These are phyloP conservation scores for Aspergillus sp. DNA, from an alignment of 2,329 filamentous ascomycete genomes.

Conservation along the genomic window DNA sequence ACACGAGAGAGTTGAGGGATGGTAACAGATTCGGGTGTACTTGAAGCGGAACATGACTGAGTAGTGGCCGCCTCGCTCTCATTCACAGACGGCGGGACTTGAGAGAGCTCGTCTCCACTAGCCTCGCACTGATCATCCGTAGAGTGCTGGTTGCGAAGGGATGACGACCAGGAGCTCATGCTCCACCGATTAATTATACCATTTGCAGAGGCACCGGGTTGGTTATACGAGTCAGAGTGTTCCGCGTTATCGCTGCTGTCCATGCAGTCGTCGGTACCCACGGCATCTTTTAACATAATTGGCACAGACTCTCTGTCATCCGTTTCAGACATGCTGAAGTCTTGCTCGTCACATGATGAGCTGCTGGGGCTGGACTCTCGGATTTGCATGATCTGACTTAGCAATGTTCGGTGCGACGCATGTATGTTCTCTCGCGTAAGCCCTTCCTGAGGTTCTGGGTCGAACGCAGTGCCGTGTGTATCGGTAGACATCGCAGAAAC, in stretches of 20 bases:
- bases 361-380: constrained; percentile 45
- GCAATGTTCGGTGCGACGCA: constrained; percentile 39
- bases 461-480: constrained; percentile 62
- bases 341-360: constrained; percentile 38
- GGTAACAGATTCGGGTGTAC: constrained; percentile 39
- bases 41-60: constrained; percentile 35
- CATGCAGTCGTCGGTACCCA: constrained; percentile 37
- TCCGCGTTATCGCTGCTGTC: constrained; percentile 31
- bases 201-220: constrained; percentile 18
- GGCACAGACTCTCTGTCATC: constrained; percentile 56
- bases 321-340: constrained; percentile 42
- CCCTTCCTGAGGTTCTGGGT: constrained; percentile 68
- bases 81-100: constrained; percentile 23
- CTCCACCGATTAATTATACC: constrained; percentile 39
- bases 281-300: constrained; percentile 52
- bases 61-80: constrained; percentile 29
- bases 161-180: constrained; percentile 46
- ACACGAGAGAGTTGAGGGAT: constrained; percentile 13
- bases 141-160: constrained; percentile 34
- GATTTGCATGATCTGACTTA: constrained; percentile 49
- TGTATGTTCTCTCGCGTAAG: constrained; percentile 35
- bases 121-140: constrained; percentile 34
- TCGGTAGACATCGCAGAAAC: constrained; percentile 55
- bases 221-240: constrained; percentile 17
- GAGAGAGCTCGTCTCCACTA: constrained; percentile 35